phyloP scores from a whole-genome alignment of 257 asterid species.

The Jaltomata sinuosa region DNA sequence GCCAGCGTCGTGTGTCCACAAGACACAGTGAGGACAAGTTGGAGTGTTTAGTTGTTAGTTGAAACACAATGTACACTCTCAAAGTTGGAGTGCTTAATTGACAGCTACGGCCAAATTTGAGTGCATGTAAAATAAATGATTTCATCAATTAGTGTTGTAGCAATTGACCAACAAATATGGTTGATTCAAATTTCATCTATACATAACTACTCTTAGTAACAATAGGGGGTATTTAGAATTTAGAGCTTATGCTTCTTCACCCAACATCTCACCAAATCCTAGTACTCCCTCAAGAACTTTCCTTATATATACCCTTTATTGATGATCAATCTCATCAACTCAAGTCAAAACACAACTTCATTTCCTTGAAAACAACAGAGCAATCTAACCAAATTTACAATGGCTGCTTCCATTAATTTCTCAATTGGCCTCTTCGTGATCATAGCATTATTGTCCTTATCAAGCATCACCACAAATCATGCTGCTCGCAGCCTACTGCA shows the following conservation, averaged over 20 bases:
- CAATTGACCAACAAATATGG: background rate
- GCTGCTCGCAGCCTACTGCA: slow-evolving; percentile 1
- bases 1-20: too few relatives aligned
- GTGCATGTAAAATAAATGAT: too few relatives aligned
- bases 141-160: too few relatives aligned
- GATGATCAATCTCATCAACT: background rate
- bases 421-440: background rate
- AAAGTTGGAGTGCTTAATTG: too few relatives aligned
- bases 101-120: too few relatives aligned
- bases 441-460: background rate
- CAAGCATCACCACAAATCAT: background rate
- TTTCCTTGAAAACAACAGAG: background rate
- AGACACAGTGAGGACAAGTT: too few relatives aligned
- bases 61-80: too few relatives aligned
- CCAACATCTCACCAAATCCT: too few relatives aligned
- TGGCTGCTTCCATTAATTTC: background rate
- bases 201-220: background rate
- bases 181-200: background rate
- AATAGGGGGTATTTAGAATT: too few relatives aligned
- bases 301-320: background rate
- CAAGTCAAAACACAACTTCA: background rate
- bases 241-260: too few relatives aligned
- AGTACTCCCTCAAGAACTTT: background rate
- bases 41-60: too few relatives aligned
- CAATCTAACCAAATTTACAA: background rate